These are phyloP conservation scores for Apiospora phragmitis DNA, from an alignment of 2,329 filamentous ascomycete species.

Conservation along the genomic window DNA sequence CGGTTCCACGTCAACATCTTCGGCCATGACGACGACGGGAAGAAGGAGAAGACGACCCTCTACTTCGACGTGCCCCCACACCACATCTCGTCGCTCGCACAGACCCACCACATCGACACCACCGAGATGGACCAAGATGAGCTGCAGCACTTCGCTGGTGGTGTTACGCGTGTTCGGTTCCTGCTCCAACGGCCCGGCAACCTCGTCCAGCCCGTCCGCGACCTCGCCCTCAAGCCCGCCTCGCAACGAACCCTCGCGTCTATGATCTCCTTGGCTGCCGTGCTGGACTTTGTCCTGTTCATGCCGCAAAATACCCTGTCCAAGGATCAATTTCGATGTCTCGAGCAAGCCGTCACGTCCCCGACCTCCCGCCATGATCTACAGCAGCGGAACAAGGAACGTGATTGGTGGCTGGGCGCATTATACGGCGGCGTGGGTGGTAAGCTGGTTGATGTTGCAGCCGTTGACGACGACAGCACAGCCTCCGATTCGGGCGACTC, in stretches of 20 bases:
- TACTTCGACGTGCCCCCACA: conserved; percentile 14
- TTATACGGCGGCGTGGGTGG: conserved; percentile 13
- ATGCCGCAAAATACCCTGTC: conserved; percentile 13
- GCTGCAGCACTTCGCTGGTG: neutral
- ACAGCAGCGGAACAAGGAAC: conserved; percentile 11
- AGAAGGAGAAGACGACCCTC: conserved; percentile 13
- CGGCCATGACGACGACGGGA: neutral
- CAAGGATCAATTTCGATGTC: conserved; percentile 7
- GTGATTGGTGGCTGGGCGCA: conserved; percentile 11
- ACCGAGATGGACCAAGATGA: conserved; percentile 9
- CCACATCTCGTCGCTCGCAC: conserved; percentile 13
- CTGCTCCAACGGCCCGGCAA: conserved; percentile 10
- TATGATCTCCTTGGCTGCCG: neutral
- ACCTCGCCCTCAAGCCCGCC: conserved; percentile 13
- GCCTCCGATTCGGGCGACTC: conserved; percentile 15
- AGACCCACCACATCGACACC: conserved; percentile 8
- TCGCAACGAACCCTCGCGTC: conserved; percentile 8
- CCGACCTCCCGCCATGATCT: conserved; percentile 5
- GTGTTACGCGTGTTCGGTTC: conserved; percentile 11
- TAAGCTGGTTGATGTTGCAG: neutral
- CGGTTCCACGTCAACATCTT: conserved; percentile 12
- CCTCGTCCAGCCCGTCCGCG: conserved; percentile 11
- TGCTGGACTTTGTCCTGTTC: conserved; percentile 10
- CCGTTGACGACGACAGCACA: conserved; percentile 4
- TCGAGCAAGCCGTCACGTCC: conserved; percentile 12